These are phyloP conservation scores for Triticum turgidum DNA, from an alignment of 176 grass and related monocot species.

Conservation along the genomic window DNA sequence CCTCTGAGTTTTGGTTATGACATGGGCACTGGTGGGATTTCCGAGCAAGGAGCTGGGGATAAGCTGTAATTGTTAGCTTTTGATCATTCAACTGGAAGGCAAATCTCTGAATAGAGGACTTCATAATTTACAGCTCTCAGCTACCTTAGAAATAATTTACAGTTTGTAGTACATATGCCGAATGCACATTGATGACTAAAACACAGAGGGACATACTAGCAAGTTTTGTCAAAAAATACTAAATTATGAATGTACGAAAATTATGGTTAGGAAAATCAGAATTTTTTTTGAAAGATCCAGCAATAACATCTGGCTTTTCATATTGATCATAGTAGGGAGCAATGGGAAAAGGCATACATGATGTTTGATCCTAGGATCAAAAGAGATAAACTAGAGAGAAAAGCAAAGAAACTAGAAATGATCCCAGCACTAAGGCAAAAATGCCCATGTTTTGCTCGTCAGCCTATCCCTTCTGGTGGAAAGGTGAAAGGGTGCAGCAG, in stretches of 20 bases:
- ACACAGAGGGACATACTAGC: neutral
- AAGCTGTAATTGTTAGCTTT: constrained; percentile 4
- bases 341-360: no score
- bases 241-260: neutral
- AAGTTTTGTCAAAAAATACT: no score
- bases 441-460: no score
- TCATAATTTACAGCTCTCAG: neutral
- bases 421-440: no score
- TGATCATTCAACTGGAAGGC: neutral
- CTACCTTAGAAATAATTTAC: neutral
- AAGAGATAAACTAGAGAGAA: no score
- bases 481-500: no score
- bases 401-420: no score
- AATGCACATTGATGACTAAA: constrained; percentile 14
- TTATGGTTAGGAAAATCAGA: neutral
- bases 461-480: no score
- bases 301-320: no score
- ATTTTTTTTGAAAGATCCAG: no score
- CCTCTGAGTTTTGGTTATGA: constrained; percentile 77
- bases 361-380: no score
- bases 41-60: constrained; percentile 50
- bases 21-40: constrained; percentile 71
- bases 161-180: neutral
- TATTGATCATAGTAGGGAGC: no score
- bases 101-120: neutral